Evolutionary conservation across 805 yeast species (phyloP).

Genomic region (Candida sithepensis): DNA sequence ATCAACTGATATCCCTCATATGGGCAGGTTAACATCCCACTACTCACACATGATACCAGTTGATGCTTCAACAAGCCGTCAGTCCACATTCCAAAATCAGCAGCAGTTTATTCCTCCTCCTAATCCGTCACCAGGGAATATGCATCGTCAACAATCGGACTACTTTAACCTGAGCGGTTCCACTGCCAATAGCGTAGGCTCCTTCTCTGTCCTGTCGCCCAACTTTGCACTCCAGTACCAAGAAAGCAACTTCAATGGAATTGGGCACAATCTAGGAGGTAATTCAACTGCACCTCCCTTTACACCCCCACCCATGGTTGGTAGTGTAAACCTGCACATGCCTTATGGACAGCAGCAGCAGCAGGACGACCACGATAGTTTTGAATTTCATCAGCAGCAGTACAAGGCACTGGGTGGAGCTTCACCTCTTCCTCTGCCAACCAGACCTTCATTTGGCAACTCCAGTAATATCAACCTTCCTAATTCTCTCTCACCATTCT

Average conservation of each 20-base stretch:
- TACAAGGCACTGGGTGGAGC: neutral
- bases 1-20: neutral
- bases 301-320: neutral
- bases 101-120: neutral
- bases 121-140: neutral
- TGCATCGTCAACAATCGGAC: neutral
- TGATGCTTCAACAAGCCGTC: neutral
- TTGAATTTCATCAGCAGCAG: neutral
- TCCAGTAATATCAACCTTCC: neutral
- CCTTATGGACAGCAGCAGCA: neutral
- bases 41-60: neutral
- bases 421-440: neutral
- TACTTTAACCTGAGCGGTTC: neutral
- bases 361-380: neutral
- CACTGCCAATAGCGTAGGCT: neutral
- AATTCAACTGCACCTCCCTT: neutral
- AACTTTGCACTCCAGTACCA: neutral
- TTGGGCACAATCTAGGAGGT: neutral
- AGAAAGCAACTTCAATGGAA: neutral
- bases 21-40: neutral
- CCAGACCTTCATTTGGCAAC: neutral
- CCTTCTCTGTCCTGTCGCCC: neutral
- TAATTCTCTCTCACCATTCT: neutral
- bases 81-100: neutral
- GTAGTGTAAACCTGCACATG: neutral